These are phyloP conservation scores for Lachnellula willkommii DNA, from an alignment of 2,329 filamentous ascomycete genomes.

Conservation along the genomic window DNA sequence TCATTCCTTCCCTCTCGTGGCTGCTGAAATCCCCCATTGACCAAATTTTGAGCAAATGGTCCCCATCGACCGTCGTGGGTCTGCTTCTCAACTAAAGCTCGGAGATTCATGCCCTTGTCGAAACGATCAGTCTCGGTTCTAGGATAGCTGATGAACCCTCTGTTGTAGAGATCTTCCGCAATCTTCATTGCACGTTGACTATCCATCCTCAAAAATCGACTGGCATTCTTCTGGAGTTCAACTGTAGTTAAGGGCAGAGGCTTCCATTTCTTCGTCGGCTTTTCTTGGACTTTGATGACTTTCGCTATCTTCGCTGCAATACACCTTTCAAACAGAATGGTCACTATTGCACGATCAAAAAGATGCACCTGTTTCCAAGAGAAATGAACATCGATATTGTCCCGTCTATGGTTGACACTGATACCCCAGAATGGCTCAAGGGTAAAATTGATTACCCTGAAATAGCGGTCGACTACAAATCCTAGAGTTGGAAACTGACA, in stretches of 20 bases:
- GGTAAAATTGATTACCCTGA: slow-evolving; percentile 88
- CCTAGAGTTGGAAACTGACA: slow-evolving; percentile 96
- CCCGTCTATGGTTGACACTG: slow-evolving; percentile 72
- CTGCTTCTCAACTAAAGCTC: slow-evolving; percentile 76
- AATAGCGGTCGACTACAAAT: slow-evolving; percentile 94
- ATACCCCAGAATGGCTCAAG: slow-evolving; percentile 92
- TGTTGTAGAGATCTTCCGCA: slow-evolving; percentile 84
- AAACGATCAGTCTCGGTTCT: slow-evolving; percentile 97
- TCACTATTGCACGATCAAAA: slow-evolving; percentile 79
- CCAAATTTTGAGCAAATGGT: slow-evolving; percentile 67
- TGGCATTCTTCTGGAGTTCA: slow-evolving; percentile 93
- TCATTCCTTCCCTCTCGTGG: slow-evolving; percentile 83
- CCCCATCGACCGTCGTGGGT: slow-evolving; percentile 73
- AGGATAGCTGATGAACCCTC: slow-evolving; percentile 95
- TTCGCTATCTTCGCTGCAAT: slow-evolving; percentile 69
- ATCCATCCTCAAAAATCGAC: slow-evolving; percentile 80
- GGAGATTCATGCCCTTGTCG: slow-evolving; percentile 81
- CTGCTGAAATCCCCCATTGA: slow-evolving; percentile 71
- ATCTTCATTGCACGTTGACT: slow-evolving; percentile 85
- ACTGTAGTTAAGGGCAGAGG: slow-evolving; percentile 92
- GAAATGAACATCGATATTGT: slow-evolving; percentile 76
- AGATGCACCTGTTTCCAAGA: slow-evolving; percentile 75
- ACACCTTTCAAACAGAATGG: slow-evolving; percentile 81
- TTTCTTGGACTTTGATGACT: slow-evolving; percentile 81
- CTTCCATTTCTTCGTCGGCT: slow-evolving; percentile 90